phyloP scores from a whole-genome alignment of 176 grass and related monocot species.

The Zea mays region Zm-B73-REFERENCE-NAM-5.0 NC_050099.1:246924001-246924500 shows the following conservation, averaged over 20 bases:
- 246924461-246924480: conserved; percentile 61
- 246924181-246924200: not conserved
- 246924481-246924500: conserved; percentile 60
- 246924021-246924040: not conserved
- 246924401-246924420: conserved; percentile 78
- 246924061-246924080: conserved; percentile 66
- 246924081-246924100: conserved; percentile 65
- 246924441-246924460: conserved; percentile 73
- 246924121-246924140: conserved; percentile 80
- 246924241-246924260: conserved; percentile 93
- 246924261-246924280: conserved; percentile 88
- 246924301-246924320: conserved; percentile 42
- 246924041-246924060: not conserved
- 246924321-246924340: conserved; percentile 8
- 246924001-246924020: conserved; percentile 9
- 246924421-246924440: conserved; percentile 83
- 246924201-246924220: not conserved
- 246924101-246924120: conserved; percentile 77
- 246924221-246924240: conserved; percentile 42
- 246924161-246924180: conserved; percentile 1
- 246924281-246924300: conserved; percentile 90
- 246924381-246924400: conserved; percentile 79
- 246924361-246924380: conserved; percentile 55
- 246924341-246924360: conserved; percentile 9
- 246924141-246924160: conserved; percentile 9